Evolutionary conservation across 2,329 filamentous ascomycete genomes (phyloP).

Genomic region (Cytospora piceae): DNA sequence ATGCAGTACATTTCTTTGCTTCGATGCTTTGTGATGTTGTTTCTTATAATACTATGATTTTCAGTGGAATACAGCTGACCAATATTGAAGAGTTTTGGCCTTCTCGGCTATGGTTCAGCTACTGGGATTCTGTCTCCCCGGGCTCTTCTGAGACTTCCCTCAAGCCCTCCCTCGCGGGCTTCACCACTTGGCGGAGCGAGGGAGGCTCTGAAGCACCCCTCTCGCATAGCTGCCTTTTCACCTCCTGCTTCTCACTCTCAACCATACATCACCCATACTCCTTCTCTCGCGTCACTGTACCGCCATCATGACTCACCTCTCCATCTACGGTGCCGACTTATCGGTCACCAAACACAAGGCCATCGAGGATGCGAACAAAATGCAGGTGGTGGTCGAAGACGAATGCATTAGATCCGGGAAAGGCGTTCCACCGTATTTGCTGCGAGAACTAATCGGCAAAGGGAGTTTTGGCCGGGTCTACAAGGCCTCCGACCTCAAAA

Average conservation of each 20-base stretch:
- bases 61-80: not conserved
- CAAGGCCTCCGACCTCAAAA: conserved; percentile 58
- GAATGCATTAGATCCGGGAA: conserved; percentile 63
- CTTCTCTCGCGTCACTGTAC: not conserved
- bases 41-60: not conserved
- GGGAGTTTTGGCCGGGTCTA: conserved; percentile 76
- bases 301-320: conserved; percentile 45
- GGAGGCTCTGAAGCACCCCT: not conserved
- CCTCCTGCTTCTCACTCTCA: not conserved
- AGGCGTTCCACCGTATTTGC: conserved; percentile 66
- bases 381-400: conserved; percentile 67
- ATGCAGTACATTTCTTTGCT: not conserved
- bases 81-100: not conserved
- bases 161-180: conserved; percentile 14
- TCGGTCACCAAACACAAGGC: conserved; percentile 61
- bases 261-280: not conserved
- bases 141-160: conserved; percentile 5
- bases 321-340: conserved; percentile 47
- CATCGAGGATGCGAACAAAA: conserved; percentile 70
- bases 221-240: not conserved
- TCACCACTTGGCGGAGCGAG: conserved; percentile 1
- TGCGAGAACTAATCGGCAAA: conserved; percentile 75
- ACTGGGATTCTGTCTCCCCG: not conserved
- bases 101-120: not conserved
- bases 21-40: not conserved